Evolutionary conservation across 768 basidiomycete genomes (phyloP), one percentile per base, ranked within the genome.

Genomic region (Russula olivacea): DNA sequence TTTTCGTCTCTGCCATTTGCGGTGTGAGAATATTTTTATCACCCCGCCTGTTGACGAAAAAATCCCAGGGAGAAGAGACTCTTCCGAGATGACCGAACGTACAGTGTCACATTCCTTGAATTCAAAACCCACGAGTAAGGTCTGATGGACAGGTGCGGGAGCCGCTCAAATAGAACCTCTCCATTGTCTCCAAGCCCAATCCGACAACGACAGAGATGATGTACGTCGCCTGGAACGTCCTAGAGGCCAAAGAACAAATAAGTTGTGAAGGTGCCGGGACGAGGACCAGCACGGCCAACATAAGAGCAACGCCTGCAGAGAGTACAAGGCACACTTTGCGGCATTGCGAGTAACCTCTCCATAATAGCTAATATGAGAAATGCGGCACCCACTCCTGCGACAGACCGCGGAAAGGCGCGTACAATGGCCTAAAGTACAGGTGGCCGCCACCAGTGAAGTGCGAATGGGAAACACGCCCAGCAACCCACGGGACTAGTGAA

Each of bases 321-420:
- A 81, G 65, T 85, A 83, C 48, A 91, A 68, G 2, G 81, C 69
- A 1, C n/a, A 91, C 41, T 93, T n/a, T n/a, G n/a, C n/a, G n/a
- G n/a, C n/a, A n/a, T n/a, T n/a, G n/a, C n/a, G n/a, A 95, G 72
- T 74, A 83, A 85, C 65, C 93, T 78, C 54, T 93, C n/a, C n/a
- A 88, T 75, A 12, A 93, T 69, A 10, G 84, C 84, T 41, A 94
- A 76, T 34, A 87, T 43, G 68, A 88, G 76, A 25, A 95, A 76
- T 0, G 80, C 85, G 60, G 94, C 78, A 70, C 86, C 89, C 41
- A 91, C 86, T 0, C 89, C 92, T 23, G 82, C 83, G 40, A 91
- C 81, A 0, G 87, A 23, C 88, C 91, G 7, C 76, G 65, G 0
- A 88, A 86, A 3, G 79, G 79, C 0, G 93, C 91, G 4, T 72